Conservation (phyloP, 805 yeast genomes). For the Ogataea corticis region DNA sequence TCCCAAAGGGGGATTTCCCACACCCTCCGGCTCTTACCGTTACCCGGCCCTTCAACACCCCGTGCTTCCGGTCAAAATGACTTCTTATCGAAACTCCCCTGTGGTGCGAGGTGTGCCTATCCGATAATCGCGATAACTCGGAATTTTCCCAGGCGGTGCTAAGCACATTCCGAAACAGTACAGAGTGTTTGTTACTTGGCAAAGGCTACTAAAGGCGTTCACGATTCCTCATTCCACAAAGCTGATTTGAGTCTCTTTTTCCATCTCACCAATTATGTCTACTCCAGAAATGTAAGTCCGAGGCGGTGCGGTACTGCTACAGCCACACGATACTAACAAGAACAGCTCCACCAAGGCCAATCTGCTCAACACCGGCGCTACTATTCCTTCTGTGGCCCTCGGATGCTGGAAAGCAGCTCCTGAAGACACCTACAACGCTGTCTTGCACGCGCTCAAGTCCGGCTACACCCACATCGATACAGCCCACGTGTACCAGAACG, state of each 20-base stretch:
- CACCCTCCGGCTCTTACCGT: not conserved
- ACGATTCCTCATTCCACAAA: too few relatives aligned
- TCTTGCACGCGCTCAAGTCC: constrained; percentile 29
- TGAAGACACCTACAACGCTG: constrained; percentile 15
- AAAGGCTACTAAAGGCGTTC: too few relatives aligned
- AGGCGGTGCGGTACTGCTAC: not conserved
- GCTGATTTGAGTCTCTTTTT: too few relatives aligned
- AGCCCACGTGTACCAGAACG: constrained; percentile 42
- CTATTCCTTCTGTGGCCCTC: constrained; percentile 23
- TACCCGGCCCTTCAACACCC: not conserved
- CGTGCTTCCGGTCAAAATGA: too few relatives aligned
- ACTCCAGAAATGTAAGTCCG: constrained; percentile 12
- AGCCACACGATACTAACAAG: constrained; percentile 7
- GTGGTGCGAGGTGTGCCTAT: too few relatives aligned
- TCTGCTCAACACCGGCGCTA: constrained; percentile 15
- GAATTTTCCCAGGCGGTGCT: too few relatives aligned
- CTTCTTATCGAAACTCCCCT: too few relatives aligned
- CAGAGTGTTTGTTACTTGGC: too few relatives aligned
- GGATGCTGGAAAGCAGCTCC: constrained; percentile 27
- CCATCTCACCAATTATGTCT: constrained; percentile 6
- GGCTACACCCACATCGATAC: constrained; percentile 46
- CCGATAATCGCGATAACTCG: too few relatives aligned
- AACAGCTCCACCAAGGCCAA: constrained; percentile 14
- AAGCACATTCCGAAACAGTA: too few relatives aligned
- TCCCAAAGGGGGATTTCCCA: not conserved